phyloP scores from a whole-genome alignment of 1,284 basidiomycete genomes.

The Boletus sp. region DNA sequence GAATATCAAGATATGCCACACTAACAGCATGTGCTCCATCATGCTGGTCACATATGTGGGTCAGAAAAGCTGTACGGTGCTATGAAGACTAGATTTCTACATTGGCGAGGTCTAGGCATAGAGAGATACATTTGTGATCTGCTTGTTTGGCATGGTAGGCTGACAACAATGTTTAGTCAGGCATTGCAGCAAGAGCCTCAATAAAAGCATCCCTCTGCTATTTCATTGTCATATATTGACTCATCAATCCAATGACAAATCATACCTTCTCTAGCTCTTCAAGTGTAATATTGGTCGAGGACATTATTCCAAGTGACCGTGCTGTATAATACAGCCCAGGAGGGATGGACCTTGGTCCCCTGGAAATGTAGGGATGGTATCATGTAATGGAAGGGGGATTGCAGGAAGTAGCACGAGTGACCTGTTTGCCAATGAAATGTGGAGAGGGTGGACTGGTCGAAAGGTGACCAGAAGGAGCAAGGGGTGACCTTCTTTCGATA shows the following conservation, averaged over 20 bases:
- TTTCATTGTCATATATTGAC: background rate
- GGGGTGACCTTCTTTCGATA: background rate
- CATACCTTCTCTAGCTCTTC: background rate
- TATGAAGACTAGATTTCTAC: background rate
- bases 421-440: background rate
- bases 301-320: background rate
- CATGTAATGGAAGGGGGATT: background rate
- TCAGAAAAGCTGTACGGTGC: background rate
- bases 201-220: background rate
- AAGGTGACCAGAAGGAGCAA: too few species aligned
- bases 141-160: background rate
- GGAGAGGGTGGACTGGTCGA: background rate
- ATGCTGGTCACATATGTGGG: background rate
- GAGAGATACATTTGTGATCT: background rate
- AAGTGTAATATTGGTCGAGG: background rate
- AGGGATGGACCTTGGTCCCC: background rate
- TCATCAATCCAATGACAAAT: background rate
- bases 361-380: background rate
- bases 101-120: background rate
- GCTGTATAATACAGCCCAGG: background rate
- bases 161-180: background rate
- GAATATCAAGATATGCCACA: too few species aligned
- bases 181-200: background rate
- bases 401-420: too few species aligned
- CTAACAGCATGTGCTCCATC: background rate